Base-by-base conservation (phyloP, 23 red algal species). In the Gracilaria gracilis region DNA sequence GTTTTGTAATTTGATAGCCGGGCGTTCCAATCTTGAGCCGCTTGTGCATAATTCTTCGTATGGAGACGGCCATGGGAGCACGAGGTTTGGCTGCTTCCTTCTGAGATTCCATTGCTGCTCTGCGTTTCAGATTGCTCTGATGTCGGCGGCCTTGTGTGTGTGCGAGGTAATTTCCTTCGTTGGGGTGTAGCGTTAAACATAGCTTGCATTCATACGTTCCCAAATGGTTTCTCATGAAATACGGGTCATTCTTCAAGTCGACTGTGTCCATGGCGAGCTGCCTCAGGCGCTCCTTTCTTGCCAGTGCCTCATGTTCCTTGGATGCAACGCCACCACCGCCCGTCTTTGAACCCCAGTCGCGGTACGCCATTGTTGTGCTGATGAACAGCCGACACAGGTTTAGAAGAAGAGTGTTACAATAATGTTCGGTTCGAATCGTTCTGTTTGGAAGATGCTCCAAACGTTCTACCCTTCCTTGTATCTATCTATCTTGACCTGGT, bases 161-260 rank as follows among this genome's bases (percentile, higher is more conserved):
- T 16, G 94, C 97, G 9, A 99, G 86, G 65, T 99, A 99, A 39
- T 96, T 96, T 24, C 93, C 97, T 32, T 99, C 97, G 46, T 93
- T 99, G 4, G 87, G 79, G 44, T 99, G 97, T 35, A 96, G 62
- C 1, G 97, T 96, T 28, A 95, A 84, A 88, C 97, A 99, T 27
- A 99, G 84, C 75, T 96, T 96, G 62, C 97, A 99, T 74, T 99
- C 97, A 31, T 93, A 88, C 1, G 94, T 82, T 9, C 97, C 97
- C 37, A 99, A 82, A 51, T 95, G 97, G 51, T 99, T 99, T 32
- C 94, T 84, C 85, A 99, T 88, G 19, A 95, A 88, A 79, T 99
- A 99, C 7, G 94, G 93, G 59, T 99, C 97, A 46, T 93, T 96
- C 73, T 84, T 81, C 46, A 95, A 82, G 70, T 98, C 96, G 17